A percentile compares a stretch with the other conserved stretches of the same genome.
phyloP scores from a whole-genome alignment of 2,329 filamentous ascomycete genomes.

The Exophiala sp. region DNA sequence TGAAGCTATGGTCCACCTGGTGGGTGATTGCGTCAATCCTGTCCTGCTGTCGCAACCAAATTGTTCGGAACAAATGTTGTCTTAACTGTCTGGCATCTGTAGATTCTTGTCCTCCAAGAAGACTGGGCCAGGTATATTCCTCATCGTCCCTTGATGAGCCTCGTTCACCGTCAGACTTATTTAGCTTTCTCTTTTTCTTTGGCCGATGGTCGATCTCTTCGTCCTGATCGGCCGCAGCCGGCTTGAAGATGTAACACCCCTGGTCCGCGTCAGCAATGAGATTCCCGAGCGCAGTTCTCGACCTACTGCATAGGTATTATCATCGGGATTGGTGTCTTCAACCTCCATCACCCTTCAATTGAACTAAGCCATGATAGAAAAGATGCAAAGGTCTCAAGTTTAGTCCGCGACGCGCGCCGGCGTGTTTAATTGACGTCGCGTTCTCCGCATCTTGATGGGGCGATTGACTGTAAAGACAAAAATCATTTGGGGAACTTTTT shows the following conservation, averaged over 20 bases:
- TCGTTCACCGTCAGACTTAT: conserved; percentile 33
- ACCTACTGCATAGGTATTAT: conserved; percentile 17
- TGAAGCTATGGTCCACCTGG: conserved; percentile 39
- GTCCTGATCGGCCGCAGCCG: conserved; percentile 10
- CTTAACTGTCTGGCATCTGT: conserved; percentile 34
- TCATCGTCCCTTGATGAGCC: conserved; percentile 16
- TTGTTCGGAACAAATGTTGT: conserved; percentile 36
- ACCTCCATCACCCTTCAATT: not conserved
- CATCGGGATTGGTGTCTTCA: conserved; percentile 10
- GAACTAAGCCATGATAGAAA: not conserved
- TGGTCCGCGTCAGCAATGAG: conserved; percentile 2
- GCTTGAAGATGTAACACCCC: conserved; percentile 28
- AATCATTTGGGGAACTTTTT: conserved; percentile 1
- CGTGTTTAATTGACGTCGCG: not conserved
- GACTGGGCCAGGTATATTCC: conserved; percentile 34
- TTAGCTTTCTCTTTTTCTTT: conserved; percentile 57
- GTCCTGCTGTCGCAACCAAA: conserved; percentile 39
- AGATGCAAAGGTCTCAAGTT: not conserved
- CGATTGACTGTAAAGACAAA: not conserved
- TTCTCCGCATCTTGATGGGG: conserved; percentile 3
- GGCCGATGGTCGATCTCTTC: conserved; percentile 40
- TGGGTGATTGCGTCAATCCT: conserved; percentile 40
- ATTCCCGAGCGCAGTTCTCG: not conserved
- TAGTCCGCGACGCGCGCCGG: not conserved
- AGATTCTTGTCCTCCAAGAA: conserved; percentile 40